phyloP scores from a whole-genome alignment of 345 rosid species.

The Barbarea vulgaris region DNA sequence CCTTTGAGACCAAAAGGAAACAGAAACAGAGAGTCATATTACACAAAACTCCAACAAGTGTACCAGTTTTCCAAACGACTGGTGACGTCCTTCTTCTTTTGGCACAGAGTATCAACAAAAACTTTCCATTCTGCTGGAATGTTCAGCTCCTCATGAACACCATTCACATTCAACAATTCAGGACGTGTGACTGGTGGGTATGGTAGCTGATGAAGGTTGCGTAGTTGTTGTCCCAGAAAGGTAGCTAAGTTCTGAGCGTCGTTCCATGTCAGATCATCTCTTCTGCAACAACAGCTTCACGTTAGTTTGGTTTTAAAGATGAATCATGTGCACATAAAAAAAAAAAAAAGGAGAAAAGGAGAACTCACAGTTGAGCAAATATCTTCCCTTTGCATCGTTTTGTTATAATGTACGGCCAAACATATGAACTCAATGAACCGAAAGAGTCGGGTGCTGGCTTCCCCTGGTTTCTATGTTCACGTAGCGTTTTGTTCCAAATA shows the following conservation, averaged over 20 bases:
- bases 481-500: slow-evolving; percentile 73
- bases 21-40: slow-evolving; percentile 4
- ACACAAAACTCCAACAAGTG: background rate
- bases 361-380: slow-evolving; percentile 79
- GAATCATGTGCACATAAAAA: background rate
- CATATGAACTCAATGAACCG: slow-evolving; percentile 45
- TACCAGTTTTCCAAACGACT: slow-evolving; percentile 74
- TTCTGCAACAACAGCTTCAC: slow-evolving; percentile 54
- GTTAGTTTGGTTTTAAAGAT: slow-evolving; percentile 7
- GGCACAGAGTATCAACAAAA: slow-evolving; percentile 51
- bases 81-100: slow-evolving; percentile 55
- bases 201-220: slow-evolving; percentile 71
- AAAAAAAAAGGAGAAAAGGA: background rate
- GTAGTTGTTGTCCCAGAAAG: slow-evolving; percentile 82
- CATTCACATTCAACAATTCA: slow-evolving; percentile 43
- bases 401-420: slow-evolving; percentile 89
- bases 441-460: slow-evolving; percentile 42
- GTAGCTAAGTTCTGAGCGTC: slow-evolving; percentile 67
- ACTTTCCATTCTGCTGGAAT: slow-evolving; percentile 74
- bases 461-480: slow-evolving; percentile 59
- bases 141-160: slow-evolving; percentile 39
- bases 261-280: slow-evolving; percentile 65
- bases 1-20: background rate
- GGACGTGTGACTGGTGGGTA: slow-evolving; percentile 56
- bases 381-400: slow-evolving; percentile 91